Evolutionary conservation across 2,329 filamentous ascomycete species (phyloP), one percentile per base, ranked within the genome.

Genomic region (Cytospora chrysosperma): DNA sequence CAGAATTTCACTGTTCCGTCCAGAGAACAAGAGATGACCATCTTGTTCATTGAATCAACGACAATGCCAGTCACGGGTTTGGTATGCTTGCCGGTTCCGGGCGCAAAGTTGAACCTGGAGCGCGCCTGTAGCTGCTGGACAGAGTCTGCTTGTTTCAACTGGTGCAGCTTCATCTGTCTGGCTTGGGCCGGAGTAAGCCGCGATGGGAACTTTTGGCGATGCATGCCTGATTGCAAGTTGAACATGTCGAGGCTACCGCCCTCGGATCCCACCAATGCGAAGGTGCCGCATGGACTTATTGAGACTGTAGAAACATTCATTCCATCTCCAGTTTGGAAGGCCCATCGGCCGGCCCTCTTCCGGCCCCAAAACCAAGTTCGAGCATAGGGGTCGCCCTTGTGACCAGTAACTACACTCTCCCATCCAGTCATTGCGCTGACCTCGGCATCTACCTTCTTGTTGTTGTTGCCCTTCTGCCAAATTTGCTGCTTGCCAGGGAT

Each of bases 301-400:
- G 93, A 86, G 24, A 99, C 92, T 59, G 91, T 94, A 68, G 90
- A 86, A 64, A 97, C 94, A 70, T 92, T 85, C n/a, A 87, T 85
- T 21, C 86, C 85, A 76, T 99, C 95, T 49, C 89, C 85, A 0
- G 93, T 97, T 68, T 91, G 88, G 69, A 99, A 92, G 0, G 91
- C 89, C 95, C 95, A 99, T 67, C 95, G 85, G 13, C 95, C 95
- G 56, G 95, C 93, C 70, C 90, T 88, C 77, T 96, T 97, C 62
- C 92, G 88, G 7, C 94, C 95, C 93, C 95, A 98, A 77, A 97
- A 97, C 95, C 95, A 99, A 1, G 95, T 98, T 59, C 95, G 87
- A 21, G 93, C 95, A 72, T 86, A 91, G 52, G 88, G 84, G 72
- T 98, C 94, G 58, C 89, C 87, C 71, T 89, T 89, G 73, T 99